These are phyloP conservation scores for Colletotrichum brevisporum DNA, from an alignment of 2,329 filamentous ascomycete species.

Conservation along the genomic window DNA sequence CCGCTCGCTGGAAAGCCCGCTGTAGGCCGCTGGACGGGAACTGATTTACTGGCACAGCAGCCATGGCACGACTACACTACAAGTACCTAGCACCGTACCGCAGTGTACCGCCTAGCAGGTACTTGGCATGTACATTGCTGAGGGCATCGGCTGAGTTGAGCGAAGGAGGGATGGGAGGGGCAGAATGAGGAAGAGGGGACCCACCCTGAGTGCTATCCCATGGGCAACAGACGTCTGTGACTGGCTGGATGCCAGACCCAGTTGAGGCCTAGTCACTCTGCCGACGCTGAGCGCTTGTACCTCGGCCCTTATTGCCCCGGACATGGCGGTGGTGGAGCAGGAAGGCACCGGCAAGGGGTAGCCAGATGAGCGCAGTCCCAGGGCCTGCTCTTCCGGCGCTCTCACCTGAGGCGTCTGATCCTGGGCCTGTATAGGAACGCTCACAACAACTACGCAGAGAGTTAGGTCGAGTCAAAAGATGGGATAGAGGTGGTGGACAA, in stretches of 20 bases:
- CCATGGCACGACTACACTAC: neutral
- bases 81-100: constrained; percentile 20
- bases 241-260: constrained; percentile 28
- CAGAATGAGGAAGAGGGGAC: constrained; percentile 33
- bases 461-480: constrained; percentile 13
- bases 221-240: constrained; percentile 34
- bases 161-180: constrained; percentile 24
- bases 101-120: neutral
- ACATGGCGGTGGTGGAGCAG: constrained; percentile 15
- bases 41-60: neutral
- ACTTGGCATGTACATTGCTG: constrained; percentile 36
- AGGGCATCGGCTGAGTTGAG: constrained; percentile 40
- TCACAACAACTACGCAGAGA: constrained; percentile 6
- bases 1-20: neutral
- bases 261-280: constrained; percentile 24
- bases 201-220: constrained; percentile 33
- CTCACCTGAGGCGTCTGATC: neutral
- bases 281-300: too few species aligned
- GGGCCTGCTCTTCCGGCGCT: neutral
- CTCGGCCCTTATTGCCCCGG: constrained; percentile 28
- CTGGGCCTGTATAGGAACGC: constrained; percentile 3
- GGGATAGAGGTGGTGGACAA: constrained; percentile 9
- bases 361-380: too few species aligned
- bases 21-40: constrained; percentile 21
- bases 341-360: too few species aligned